A percentile compares a stretch with the other conserved stretches of the same genome.
Conservation (phyloP, 108 stramenopile genomes). For the Skeletonema grethae region DNA sequence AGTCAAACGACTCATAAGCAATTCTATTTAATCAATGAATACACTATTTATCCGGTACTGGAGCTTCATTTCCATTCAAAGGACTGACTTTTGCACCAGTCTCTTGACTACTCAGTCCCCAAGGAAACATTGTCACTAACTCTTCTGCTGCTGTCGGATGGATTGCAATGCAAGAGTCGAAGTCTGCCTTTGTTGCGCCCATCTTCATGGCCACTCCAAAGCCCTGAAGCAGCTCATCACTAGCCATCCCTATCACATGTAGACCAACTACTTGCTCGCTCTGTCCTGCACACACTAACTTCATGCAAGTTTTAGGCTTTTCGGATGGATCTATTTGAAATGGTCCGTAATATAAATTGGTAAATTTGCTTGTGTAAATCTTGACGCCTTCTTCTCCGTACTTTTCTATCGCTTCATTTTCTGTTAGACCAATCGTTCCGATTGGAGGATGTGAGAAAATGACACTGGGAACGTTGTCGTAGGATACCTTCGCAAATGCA, state of each 20-base stretch:
- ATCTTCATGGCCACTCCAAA: conserved; percentile 96
- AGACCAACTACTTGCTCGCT: conserved; percentile 88
- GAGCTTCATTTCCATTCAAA: conserved; percentile 57
- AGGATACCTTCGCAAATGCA: conserved; percentile 66
- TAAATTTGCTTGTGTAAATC: conserved; percentile 79
- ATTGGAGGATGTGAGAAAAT: conserved; percentile 87
- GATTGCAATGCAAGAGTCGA: conserved; percentile 92
- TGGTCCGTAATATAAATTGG: conserved; percentile 87
- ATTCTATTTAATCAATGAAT: too few species aligned
- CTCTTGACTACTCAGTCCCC: conserved; percentile 61
- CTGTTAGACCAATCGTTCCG: conserved; percentile 75
- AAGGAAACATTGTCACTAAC: conserved; percentile 90
- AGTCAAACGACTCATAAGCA: background rate
- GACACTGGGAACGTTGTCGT: conserved; percentile 81
- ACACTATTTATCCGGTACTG: conserved; percentile 7
- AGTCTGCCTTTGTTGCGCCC: conserved; percentile 95
- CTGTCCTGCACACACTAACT: conserved; percentile 77
- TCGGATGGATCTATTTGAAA: conserved; percentile 66
- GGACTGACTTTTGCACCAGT: conserved; percentile 56
- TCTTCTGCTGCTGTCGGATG: conserved; percentile 96
- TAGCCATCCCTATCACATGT: conserved; percentile 91
- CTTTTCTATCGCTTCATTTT: conserved; percentile 68
- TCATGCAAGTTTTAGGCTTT: conserved; percentile 72
- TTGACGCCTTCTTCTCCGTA: conserved; percentile 84
- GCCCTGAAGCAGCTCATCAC: conserved; percentile 98